Evolutionary conservation across 1,139 yeast genomes (phyloP).

Genomic region (Suhomyces bolitotheri): DNA sequence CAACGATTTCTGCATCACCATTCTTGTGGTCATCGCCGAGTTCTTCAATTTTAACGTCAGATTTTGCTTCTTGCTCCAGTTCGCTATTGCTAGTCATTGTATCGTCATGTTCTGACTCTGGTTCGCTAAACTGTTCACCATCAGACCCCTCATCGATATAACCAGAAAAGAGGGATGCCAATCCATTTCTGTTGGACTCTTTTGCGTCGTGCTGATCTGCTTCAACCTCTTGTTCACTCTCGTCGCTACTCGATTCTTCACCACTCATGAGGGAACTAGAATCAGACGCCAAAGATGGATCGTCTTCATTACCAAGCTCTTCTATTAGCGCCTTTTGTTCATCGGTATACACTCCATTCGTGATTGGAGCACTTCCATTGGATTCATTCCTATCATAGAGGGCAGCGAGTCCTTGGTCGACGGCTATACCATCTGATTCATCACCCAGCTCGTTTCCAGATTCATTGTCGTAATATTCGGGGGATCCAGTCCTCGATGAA

Average conservation of each 20-base stretch:
- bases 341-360: conserved; percentile 33
- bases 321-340: conserved; percentile 37
- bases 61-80: conserved; percentile 21
- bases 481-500: conserved; percentile 11
- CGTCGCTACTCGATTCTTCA: conserved; percentile 9
- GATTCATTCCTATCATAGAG: conserved; percentile 27
- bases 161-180: conserved; percentile 24
- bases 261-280: conserved; percentile 18
- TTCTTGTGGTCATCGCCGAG: too few relatives aligned
- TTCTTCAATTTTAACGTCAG: conserved; percentile 22
- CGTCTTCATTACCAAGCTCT: conserved; percentile 16
- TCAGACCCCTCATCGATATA: conserved; percentile 19
- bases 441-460: conserved; percentile 9
- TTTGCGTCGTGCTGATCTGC: conserved; percentile 7
- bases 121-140: conserved; percentile 17
- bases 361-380: conserved; percentile 1
- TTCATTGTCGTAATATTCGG: conserved; percentile 9
- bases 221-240: conserved; percentile 15
- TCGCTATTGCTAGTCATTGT: conserved; percentile 19
- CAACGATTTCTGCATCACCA: too few relatives aligned
- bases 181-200: conserved; percentile 12
- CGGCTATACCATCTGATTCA: conserved; percentile 20
- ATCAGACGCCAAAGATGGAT: conserved; percentile 27
- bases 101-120: conserved; percentile 2
- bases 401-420: conserved; percentile 32